Evolutionary conservation across 2,329 filamentous ascomycete species (phyloP).

Genomic region (Zarea fungicola): DNA sequence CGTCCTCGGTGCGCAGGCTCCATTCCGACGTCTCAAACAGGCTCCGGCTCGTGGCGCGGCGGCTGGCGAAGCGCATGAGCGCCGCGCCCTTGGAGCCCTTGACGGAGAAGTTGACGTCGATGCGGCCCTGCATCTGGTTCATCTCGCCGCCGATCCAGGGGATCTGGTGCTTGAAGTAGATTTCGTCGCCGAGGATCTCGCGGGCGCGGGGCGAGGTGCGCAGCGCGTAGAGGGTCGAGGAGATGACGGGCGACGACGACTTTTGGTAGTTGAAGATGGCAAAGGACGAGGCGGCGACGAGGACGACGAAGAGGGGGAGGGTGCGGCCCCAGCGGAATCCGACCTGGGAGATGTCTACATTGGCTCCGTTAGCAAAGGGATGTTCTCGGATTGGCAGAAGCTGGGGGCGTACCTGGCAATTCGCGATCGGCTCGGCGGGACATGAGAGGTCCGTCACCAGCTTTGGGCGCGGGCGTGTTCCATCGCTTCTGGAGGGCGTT

Average conservation of each 20-base stretch:
- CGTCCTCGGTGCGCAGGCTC: constrained; percentile 68
- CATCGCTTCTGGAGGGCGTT: constrained; percentile 37
- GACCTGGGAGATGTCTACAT: constrained; percentile 36
- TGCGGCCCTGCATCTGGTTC: constrained; percentile 87
- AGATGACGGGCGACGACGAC: constrained; percentile 78
- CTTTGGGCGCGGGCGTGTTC: constrained; percentile 50
- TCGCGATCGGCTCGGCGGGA: constrained; percentile 60
- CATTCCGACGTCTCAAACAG: constrained; percentile 86
- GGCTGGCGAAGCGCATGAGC: constrained; percentile 75
- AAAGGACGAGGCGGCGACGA: constrained; percentile 66
- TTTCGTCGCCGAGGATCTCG: constrained; percentile 76
- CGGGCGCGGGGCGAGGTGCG: constrained; percentile 73
- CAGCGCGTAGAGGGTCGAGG: constrained; percentile 84
- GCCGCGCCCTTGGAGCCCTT: constrained; percentile 69
- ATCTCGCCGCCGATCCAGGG: constrained; percentile 83
- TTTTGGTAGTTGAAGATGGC: constrained; percentile 99
- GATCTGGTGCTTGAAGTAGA: constrained; percentile 73
- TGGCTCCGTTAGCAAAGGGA: constrained; percentile 9
- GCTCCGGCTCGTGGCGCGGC: constrained; percentile 54
- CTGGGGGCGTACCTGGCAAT: constrained; percentile 48
- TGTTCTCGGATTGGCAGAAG: neutral
- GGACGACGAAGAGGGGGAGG: constrained; percentile 71
- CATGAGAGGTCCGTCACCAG: constrained; percentile 59
- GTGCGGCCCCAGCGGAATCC: constrained; percentile 63
- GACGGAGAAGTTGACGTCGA: constrained; percentile 83